Evolutionary conservation across 2,329 filamentous ascomycete species (phyloP).

Genomic region (Mycosphaerelloides madeirae): DNA sequence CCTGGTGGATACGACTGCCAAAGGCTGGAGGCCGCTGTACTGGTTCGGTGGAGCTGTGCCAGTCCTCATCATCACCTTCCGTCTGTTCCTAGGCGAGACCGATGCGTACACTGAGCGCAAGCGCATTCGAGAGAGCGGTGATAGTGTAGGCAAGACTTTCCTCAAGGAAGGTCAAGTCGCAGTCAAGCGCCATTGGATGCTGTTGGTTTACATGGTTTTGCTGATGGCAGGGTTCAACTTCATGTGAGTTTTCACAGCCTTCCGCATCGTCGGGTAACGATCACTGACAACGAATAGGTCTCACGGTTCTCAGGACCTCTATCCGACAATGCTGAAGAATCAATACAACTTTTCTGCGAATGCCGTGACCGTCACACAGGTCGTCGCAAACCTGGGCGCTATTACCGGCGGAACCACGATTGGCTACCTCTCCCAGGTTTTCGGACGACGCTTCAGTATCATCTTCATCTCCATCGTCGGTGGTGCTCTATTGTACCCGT

Average conservation of each 20-base stretch:
- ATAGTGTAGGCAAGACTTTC: conserved; percentile 63
- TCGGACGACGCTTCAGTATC: conserved; percentile 46
- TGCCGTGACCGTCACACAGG: conserved; percentile 46
- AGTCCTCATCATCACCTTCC: conserved; percentile 72
- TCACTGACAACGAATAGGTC: conserved; percentile 35
- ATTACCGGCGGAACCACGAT: conserved; percentile 45
- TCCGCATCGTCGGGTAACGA: no score
- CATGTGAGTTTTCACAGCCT: conserved; percentile 45
- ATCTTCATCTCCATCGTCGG: conserved; percentile 54
- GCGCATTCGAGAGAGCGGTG: conserved; percentile 55
- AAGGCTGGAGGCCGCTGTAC: conserved; percentile 79
- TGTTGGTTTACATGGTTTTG: conserved; percentile 75
- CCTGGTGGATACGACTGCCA: conserved; percentile 68
- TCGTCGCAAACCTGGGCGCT: conserved; percentile 48
- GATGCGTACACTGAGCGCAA: conserved; percentile 64
- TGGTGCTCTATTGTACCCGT: conserved; percentile 76
- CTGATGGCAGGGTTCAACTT: conserved; percentile 92
- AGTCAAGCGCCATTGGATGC: conserved; percentile 71
- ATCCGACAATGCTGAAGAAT: conserved; percentile 57
- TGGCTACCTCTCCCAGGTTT: conserved; percentile 44
- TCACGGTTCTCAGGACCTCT: conserved; percentile 66
- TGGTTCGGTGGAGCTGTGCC: conserved; percentile 86
- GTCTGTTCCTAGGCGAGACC: conserved; percentile 74
- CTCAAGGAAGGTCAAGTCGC: conserved; percentile 73
- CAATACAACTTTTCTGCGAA: conserved; percentile 52